Base-by-base conservation (phyloP, 2,329 filamentous ascomycete species). In the Aspergillus ruber region DNA sequence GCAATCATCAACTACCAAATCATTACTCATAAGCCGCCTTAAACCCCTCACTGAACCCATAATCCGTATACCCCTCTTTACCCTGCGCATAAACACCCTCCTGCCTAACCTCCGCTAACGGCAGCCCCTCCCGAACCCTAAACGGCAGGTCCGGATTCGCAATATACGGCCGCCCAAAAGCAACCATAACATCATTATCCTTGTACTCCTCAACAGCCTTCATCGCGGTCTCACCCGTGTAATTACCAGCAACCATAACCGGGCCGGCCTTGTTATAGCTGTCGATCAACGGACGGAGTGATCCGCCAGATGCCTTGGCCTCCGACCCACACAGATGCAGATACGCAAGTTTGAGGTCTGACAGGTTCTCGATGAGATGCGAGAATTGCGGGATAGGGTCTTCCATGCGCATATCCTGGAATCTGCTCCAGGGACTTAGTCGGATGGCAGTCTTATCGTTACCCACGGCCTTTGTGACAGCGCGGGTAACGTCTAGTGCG, bases 331-430 rank as follows among this genome's bases (percentile, higher is more conserved):
- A 67, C 0, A 85, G 49, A 59, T 85, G 82, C 2, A 85, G 60
- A 57, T 82, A 86, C 0, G 81, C 76, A 12, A 87, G 66, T 1
- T 75, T 71, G 1, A 83, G 61, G 21, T 69, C 63, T 45, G 73
- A 76, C 9, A 82, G 66, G 38, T 76, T 72, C 27, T 66, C 56
- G 38, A 81, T 71, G 6, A 85, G 59, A 56, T 86, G 71, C 0
- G 68, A 69, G 58, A 86, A 88, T 51, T 87, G 82, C 0, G 82
- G 79, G 7, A 80, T 58, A 0, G 83, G 82, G 40, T 87, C 74
- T 0, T 63, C 54, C 80, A 85, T 84, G 27, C 69, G 67, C 82
- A 86, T 71, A 6, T 53, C 67, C 55, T 70, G 64, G 57, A 68
- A 70, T 2, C 53, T 53, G 44, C 58, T 63, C 49, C 46, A 79